phyloP scores from a whole-genome alignment of 1,284 basidiomycete species.

The Erythrobasidium hasegawianum region DNA sequence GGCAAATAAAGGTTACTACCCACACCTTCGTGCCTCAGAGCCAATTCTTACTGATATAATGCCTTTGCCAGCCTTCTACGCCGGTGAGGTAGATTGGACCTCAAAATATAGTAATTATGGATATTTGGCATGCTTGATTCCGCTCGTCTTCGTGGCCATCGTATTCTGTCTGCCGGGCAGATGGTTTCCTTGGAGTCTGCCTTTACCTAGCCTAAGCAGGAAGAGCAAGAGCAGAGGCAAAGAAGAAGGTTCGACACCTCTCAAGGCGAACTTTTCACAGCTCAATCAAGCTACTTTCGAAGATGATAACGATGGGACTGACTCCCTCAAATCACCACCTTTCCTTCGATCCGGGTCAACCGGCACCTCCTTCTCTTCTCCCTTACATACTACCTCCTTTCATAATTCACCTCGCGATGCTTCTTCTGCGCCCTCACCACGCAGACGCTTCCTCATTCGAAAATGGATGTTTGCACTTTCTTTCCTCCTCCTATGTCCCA shows the following conservation, averaged over 20 bases:
- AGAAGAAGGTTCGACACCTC: neutral
- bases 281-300: slow-evolving; percentile 1
- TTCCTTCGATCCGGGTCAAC: no score
- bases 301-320: neutral
- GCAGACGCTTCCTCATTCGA: slow-evolving; percentile 5
- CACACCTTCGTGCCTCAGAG: no score
- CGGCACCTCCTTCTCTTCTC: neutral
- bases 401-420: no score
- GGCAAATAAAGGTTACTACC: slow-evolving; percentile 3
- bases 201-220: slow-evolving; percentile 35
- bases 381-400: neutral
- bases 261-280: neutral
- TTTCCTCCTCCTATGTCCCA: slow-evolving; percentile 22
- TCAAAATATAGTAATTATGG: slow-evolving; percentile 36
- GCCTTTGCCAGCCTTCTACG: slow-evolving; percentile 38
- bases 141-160: slow-evolving; percentile 33
- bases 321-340: neutral
- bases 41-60: no score
- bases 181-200: slow-evolving; percentile 37
- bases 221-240: neutral
- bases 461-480: slow-evolving; percentile 35
- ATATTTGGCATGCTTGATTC: slow-evolving; percentile 38
- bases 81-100: slow-evolving; percentile 45
- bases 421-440: no score
- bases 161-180: slow-evolving; percentile 33